Conservation (phyloP, 2,329 filamentous ascomycete species). For the Rutstroemia sp. region DNA sequence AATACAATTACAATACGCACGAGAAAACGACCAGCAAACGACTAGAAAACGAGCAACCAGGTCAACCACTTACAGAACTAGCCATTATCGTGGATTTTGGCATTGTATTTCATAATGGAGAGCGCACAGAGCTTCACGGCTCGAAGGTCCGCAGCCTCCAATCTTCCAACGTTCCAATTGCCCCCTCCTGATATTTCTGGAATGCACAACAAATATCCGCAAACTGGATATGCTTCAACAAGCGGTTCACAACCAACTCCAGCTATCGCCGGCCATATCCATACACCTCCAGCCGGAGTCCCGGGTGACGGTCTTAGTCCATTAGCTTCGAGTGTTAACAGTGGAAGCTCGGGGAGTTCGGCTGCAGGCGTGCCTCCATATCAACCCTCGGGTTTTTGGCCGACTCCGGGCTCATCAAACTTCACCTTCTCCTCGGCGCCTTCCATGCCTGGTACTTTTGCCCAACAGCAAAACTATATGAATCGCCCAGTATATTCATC, state of each 20-base stretch:
- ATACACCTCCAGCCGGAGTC: conserved; percentile 40
- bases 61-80: too few relatives aligned
- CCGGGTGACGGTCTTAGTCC: conserved; percentile 54
- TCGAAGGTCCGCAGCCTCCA: conserved; percentile 61
- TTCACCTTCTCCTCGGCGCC: conserved; percentile 49
- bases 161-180: conserved; percentile 62
- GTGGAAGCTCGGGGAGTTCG: conserved; percentile 50
- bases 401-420: conserved; percentile 38
- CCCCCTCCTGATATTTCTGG: conserved; percentile 50
- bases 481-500: conserved; percentile 50
- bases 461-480: conserved; percentile 33
- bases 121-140: conserved; percentile 60
- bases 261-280: conserved; percentile 32
- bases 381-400: conserved; percentile 52
- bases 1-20: neutral
- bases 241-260: conserved; percentile 37
- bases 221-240: conserved; percentile 2
- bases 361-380: conserved; percentile 50
- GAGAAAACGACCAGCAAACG: neutral
- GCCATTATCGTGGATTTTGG: neutral
- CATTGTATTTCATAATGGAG: conserved; percentile 38
- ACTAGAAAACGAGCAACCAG: neutral
- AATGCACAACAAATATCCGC: conserved; percentile 34
- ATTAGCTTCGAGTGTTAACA: conserved; percentile 53
- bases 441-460: conserved; percentile 26